Conservation (phyloP, 768 basidiomycete genomes). For the Trametopsis cervina region DNA sequence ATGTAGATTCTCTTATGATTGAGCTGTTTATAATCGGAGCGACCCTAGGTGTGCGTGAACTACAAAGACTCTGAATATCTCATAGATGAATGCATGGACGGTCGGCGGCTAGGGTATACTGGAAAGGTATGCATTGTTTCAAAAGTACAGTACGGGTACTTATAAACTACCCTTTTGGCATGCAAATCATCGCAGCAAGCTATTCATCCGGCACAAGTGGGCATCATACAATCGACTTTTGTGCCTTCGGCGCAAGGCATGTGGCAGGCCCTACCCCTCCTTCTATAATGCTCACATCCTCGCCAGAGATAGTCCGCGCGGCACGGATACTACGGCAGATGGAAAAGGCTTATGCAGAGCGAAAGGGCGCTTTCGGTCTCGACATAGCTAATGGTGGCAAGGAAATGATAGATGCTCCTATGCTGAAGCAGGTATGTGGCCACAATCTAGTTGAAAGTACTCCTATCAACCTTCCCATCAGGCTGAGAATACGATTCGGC, state of each 20-base stretch:
- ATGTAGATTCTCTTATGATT: not conserved
- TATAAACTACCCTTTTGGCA: not conserved
- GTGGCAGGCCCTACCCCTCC: slow-evolving; percentile 4
- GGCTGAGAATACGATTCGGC: slow-evolving; percentile 45
- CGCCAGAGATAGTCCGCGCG: slow-evolving; percentile 69
- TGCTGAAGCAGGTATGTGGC: slow-evolving; percentile 67
- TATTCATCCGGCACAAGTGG: slow-evolving; percentile 84
- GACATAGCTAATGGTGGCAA: slow-evolving; percentile 47
- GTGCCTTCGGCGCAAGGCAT: slow-evolving; percentile 66
- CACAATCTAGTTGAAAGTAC: not conserved
- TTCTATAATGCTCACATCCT: not conserved
- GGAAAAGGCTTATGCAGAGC: slow-evolving; percentile 43
- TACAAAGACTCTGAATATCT: slow-evolving; percentile 69
- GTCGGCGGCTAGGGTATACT: slow-evolving; percentile 77
- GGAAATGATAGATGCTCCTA: slow-evolving; percentile 89
- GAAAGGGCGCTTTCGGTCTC: slow-evolving; percentile 67
- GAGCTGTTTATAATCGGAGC: slow-evolving; percentile 3
- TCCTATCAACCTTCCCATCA: slow-evolving; percentile 15
- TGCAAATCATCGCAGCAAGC: slow-evolving; percentile 61
- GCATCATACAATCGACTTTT: slow-evolving; percentile 70
- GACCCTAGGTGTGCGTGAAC: slow-evolving; percentile 77
- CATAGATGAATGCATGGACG: slow-evolving; percentile 72
- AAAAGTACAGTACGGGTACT: no score
- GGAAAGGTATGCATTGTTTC: slow-evolving; percentile 76
- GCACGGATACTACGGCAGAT: slow-evolving; percentile 64